Base-by-base conservation (phyloP, 2,329 filamentous ascomycete genomes). In the Myriosclerotinia curreyana region DNA sequence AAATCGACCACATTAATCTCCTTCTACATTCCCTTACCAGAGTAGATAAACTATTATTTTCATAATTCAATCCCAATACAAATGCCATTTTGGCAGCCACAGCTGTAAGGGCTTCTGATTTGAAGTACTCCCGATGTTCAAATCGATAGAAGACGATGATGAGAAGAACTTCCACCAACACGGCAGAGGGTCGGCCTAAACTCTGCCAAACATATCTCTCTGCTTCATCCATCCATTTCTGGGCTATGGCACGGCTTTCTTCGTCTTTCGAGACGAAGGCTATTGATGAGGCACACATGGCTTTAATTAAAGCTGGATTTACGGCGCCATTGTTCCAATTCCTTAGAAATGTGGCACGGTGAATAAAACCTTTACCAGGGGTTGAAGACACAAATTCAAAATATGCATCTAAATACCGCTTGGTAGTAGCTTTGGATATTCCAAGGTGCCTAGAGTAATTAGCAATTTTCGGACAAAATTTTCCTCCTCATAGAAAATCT, bases 301-400 rank as follows among this genome's bases (percentile, higher is more conserved):
- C 60, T 49, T 63, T 49, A 0, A 63, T 22, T 31, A 63, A 56
- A 49, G 60, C 44, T 42, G 52, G 51, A 31, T 50, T 63, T 9
- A 56, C 60, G 42, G 40, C n/a, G 15, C 60, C 52, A 42, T 55
- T 63, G 25, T 58, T 63, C 60, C 60, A 63, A 58, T 63, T 63
- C 5, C 60, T 63, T 6, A 63, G 34, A 34, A 63, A 63, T 31
- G 60, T 63, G 34, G 60, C 60, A 34, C 60, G 60, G 8, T 63
- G 60, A 31, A 63, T 63, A 31, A 63, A 63, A 2, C 60, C 60
- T 58, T 63, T 63, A 5, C 60, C 60, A 22, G 60, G 60, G 5
- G 53, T 63, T n/a, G 60, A 63, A 58, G 60, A 63, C 11, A 63
- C 42, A 58, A 63, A 63, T 17, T 63, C 60, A 17, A 63, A 63